A percentile compares a stretch with the other conserved stretches of the same genome.
Conservation (phyloP, 495 filamentous ascomycete species). For the Hypoxylon crocopeplum region DNA sequence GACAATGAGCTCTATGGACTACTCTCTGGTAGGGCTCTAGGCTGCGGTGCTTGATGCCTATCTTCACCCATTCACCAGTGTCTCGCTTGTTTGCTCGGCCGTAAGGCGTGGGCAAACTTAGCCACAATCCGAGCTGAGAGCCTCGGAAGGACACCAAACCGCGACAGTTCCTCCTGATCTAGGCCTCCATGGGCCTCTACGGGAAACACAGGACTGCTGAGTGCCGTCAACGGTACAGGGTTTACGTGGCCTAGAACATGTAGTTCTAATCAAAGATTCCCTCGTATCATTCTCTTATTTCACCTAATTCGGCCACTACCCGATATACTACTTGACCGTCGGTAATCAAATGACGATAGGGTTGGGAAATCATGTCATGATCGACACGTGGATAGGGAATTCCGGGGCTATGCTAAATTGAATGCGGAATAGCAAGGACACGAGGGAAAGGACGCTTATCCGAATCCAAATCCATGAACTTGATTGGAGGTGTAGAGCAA, state of each 20-base stretch:
- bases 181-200: slow-evolving; percentile 25
- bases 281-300: slow-evolving; percentile 28
- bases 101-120: slow-evolving; percentile 34
- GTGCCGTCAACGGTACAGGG: slow-evolving; percentile 36
- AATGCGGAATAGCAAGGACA: slow-evolving; percentile 24
- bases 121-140: slow-evolving; percentile 17
- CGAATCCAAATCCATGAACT: slow-evolving; percentile 2
- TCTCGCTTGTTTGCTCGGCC: slow-evolving; percentile 36
- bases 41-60: slow-evolving; percentile 5
- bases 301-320: slow-evolving; percentile 33
- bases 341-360: slow-evolving; percentile 24
- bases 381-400: slow-evolving; percentile 28
- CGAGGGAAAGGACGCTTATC: slow-evolving; percentile 11
- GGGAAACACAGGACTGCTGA: slow-evolving; percentile 35
- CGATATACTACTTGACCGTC: slow-evolving; percentile 18
- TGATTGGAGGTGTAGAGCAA: slow-evolving; percentile 6
- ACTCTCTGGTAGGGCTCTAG: slow-evolving; percentile 4
- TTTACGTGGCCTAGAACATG: slow-evolving; percentile 37
- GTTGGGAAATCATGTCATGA: slow-evolving; percentile 33
- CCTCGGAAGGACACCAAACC: slow-evolving; percentile 10
- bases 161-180: slow-evolving; percentile 30
- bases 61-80: slow-evolving; percentile 8
- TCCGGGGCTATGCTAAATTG: slow-evolving; percentile 24
- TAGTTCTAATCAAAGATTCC: slow-evolving; percentile 22
- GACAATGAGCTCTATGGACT: slow-evolving; percentile 5